Evolutionary conservation across 495 filamentous ascomycete species (phyloP), one percentile per base, ranked within the genome.

Genomic region (Cercophora samala): DNA sequence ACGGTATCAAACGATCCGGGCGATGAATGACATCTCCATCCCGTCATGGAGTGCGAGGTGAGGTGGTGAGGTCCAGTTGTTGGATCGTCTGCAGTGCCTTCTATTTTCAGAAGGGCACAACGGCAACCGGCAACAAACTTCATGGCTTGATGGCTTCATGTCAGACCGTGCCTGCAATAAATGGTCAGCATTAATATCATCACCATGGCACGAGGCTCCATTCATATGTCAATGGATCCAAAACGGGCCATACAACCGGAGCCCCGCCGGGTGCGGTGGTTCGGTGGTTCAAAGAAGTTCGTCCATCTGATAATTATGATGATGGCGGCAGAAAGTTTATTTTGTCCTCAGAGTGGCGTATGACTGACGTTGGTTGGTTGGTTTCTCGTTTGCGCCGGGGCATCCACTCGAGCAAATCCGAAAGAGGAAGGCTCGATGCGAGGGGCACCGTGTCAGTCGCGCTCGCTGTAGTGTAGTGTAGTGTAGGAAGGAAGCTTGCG

Each of bases 401-500:
- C 37, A 46, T 56, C 53, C 53, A 19, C 53, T 23, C 19, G 18
- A 19, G 53, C 53, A 56, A 23, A 23, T 23, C 53, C 22, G n/a
- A 56, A 56, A 56, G 22, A 21, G 53, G 53, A 56, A 56, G 53
- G 53, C 53, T 56, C 22, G 53, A 56, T 46, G 37, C 37, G 37
- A 46, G 37, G n/a, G 37, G 37, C 37, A 46, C 37, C 37, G 37
- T 46, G 37, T 46, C 37, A 46, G 37, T 46, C 53, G 53, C n/a
- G 5, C 22, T 19, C 53, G 9, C 4, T 4, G 52, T 4, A 54
- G 52, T 5, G n/a, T 8, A 15, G 52, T 29, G 4, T 29, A 8
- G 37, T 46, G 37, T 46, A 46, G 37, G 13, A 46, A 21, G 53
- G n/a, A n/a, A n/a, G n/a, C n/a, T 18, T 56, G 53, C 53, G 53